Base-by-base conservation (phyloP, 768 basidiomycete genomes). In the Lenzites betulinus region DNA sequence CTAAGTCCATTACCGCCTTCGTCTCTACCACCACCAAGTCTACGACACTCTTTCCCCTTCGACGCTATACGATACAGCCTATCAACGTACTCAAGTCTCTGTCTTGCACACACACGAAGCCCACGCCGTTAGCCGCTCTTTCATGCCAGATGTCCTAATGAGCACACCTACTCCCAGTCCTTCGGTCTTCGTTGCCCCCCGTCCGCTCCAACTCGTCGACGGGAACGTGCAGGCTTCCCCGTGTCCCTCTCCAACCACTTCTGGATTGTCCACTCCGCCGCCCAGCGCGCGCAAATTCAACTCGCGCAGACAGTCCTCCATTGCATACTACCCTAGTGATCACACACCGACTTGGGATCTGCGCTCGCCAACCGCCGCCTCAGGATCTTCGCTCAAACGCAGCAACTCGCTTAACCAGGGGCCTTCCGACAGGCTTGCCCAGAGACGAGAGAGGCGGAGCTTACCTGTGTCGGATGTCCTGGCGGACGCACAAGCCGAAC, bases 221-320 rank as follows among this genome's bases (percentile, higher is more conserved):
- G 74, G 75, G 41, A 75, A 73, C 60, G 48, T 70, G n/a, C 43
- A 64, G 8, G 65, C 67, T n/a, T 62, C 70, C 18, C 65, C 69
- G 20, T 70, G 65, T 35, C 64, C 64, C 16, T 70, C 69, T 16
- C 65, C 68, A 46, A 57, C 59, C 43, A 35, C 61, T 36, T 65
- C 67, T 60, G 63, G 66, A n/a, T 62, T 68, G 18, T 64, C 68
- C 7, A 68, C 66, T 16, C 64, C 65, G 8, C 67, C 67, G 15
- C 65, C 63, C 22, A 64, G 65, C 25, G 60, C 63, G 28, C 67
- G 58, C 41, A 64, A 60, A 56, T 59, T 66, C 62, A 60, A 63
- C 30, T 55, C 73, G 9, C 76, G 80, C 38, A 75, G 81, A 38
- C 80, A 83, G 65, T 83, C 84, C 13, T 82, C 83, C 1, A 86